Percentiles rank a stretch among this genome's conserved stretches.
These are phyloP conservation scores for Neodidymelliopsis sp. DNA, from an alignment of 2,329 filamentous ascomycete genomes.

Conservation along the genomic window DNA sequence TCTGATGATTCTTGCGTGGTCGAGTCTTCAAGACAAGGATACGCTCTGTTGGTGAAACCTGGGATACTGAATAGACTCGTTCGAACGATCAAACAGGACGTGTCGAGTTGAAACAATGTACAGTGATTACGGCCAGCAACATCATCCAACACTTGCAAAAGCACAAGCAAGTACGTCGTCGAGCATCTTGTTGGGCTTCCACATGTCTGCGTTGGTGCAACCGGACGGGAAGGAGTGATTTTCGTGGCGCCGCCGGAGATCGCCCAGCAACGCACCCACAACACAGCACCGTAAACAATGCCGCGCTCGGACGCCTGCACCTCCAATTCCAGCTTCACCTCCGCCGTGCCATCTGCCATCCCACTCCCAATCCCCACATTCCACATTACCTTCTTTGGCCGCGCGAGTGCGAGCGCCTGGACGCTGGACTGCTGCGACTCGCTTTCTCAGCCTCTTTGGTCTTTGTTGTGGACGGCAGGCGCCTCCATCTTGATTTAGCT, in stretches of 20 bases:
- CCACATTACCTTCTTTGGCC: constrained; percentile 43
- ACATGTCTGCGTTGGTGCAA: constrained; percentile 18
- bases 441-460: constrained; percentile 19
- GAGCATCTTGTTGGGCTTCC: not conserved
- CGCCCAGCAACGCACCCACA: constrained; percentile 20
- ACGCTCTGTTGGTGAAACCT: too few species aligned
- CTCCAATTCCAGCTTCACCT: constrained; percentile 37
- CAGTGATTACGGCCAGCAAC: not conserved
- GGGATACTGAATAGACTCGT: too few species aligned
- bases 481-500: constrained; percentile 30
- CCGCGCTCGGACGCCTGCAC: constrained; percentile 24
- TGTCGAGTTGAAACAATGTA: not conserved
- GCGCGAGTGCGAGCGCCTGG: constrained; percentile 31
- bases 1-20: not conserved
- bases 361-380: constrained; percentile 34
- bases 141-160: not conserved
- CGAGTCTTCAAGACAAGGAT: too few species aligned
- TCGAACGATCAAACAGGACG: too few species aligned
- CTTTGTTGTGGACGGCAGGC: constrained; percentile 33
- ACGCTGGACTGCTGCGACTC: constrained; percentile 30
- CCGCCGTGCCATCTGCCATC: constrained; percentile 33
- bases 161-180: not conserved
- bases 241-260: constrained; percentile 20
- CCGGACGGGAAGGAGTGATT: constrained; percentile 22
- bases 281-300: constrained; percentile 38